These are phyloP conservation scores for Zymoseptoria ardabiliae DNA, from an alignment of 2,329 filamentous ascomycete species.

Conservation along the genomic window DNA sequence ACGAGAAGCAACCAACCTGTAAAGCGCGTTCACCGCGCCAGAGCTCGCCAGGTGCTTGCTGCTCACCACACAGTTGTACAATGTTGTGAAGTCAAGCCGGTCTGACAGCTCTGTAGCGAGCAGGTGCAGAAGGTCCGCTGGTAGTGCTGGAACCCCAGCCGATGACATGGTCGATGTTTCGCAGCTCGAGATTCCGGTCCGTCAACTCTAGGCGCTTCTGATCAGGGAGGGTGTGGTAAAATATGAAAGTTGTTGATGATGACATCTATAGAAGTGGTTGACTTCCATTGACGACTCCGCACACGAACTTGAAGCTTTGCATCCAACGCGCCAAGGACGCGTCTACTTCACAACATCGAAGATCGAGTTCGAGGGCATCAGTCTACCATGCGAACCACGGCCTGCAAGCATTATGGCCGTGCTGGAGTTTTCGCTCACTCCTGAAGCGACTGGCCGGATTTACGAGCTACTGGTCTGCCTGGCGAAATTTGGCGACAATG, in stretches of 20 bases:
- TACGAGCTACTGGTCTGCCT: constrained; percentile 69
- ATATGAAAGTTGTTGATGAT: background rate
- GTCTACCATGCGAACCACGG: constrained; percentile 1
- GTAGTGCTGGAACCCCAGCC: constrained; percentile 31
- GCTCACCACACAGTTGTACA: constrained; percentile 53
- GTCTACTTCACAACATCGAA: constrained; percentile 1
- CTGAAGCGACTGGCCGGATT: constrained; percentile 62
- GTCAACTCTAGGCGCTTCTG: background rate
- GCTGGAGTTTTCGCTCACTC: constrained; percentile 64
- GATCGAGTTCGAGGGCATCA: background rate
- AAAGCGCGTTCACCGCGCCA: constrained; percentile 53
- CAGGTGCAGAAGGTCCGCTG: constrained; percentile 54
- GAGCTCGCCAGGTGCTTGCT: constrained; percentile 51
- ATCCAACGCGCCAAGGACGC: constrained; percentile 1
- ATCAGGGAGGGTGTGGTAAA: background rate
- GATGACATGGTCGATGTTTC: constrained; percentile 5
- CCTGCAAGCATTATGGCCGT: constrained; percentile 33
- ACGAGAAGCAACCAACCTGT: constrained; percentile 44
- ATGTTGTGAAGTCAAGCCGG: constrained; percentile 50
- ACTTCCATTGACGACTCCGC: background rate
- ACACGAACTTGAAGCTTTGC: background rate
- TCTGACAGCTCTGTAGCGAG: constrained; percentile 53
- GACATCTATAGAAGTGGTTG: constrained; percentile 4
- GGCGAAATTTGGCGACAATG: constrained; percentile 71
- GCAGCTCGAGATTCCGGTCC: background rate